Base-by-base conservation (phyloP, 2,329 filamentous ascomycete genomes). In the Paramyrothecium sp. region DNA sequence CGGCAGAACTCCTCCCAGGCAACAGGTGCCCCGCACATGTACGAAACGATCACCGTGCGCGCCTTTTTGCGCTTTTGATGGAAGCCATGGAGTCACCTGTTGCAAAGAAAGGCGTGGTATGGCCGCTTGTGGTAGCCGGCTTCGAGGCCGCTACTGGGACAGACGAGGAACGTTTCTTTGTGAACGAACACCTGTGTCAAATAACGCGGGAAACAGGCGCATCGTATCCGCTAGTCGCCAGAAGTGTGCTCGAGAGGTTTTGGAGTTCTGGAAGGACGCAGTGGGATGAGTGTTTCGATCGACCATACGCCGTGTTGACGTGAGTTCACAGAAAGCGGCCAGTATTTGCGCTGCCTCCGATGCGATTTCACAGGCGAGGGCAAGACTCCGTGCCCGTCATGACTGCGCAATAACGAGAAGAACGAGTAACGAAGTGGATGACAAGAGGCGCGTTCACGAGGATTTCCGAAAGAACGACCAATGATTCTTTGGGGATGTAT, bases 231-330 rank as follows among this genome's bases (percentile, higher is more conserved):
- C 19, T 53, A 16, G n/a, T 57, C 7, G 58, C 58, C 1, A 49
- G 33, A 47, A 41, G 21, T 13, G 53, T 51, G 11, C 26, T 60
- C 38, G 17, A n/a, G 19, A 26, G 30, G 21, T 60, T 55, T 48
- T 59, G 57, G 57, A 17, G n/a, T 13, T 59, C 57, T 3, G 49
- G 55, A 7, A 54, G 52, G 49, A 54, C 7, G 20, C 49, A 11
- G 3, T 59, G 57, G 57, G 57, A 59, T 52, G 57, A 54, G 10
- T 59, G 57, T 46, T 59, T 59, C 30, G 55, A 59, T n/a, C 10
- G 47, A 3, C 47, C 51, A 17, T 56, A 58, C 23, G 38, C 38
- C 13, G 38, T 44, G 4, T 12, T 44, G 5, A 44, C 38, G 13
- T 44, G 38, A 44, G 13, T 4, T n/a, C 5, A 44, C 13, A 10